Evolutionary conservation across 2,329 filamentous ascomycete species (phyloP).

Genomic region (Ophiosphaerella narmari): DNA sequence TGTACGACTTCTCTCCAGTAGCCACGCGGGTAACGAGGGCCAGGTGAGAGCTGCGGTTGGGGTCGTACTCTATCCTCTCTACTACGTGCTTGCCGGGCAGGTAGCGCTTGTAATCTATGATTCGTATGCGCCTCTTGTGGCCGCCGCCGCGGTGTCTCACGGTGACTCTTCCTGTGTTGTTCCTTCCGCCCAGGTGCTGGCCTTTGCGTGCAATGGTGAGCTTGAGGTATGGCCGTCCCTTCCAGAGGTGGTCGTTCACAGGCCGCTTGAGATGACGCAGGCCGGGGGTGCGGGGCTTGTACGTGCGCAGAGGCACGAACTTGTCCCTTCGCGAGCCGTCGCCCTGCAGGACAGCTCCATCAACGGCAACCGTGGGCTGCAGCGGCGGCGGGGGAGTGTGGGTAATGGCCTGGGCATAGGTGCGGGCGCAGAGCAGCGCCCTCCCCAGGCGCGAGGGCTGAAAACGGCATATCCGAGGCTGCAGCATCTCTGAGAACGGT

Average conservation of each 20-base stretch:
- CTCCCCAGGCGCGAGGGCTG: constrained; percentile 55
- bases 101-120: constrained; percentile 83
- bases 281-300: constrained; percentile 92
- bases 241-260: constrained; percentile 96
- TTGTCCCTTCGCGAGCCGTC: constrained; percentile 38
- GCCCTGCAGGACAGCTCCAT: constrained; percentile 25
- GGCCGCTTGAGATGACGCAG: constrained; percentile 87
- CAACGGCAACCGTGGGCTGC: constrained; percentile 40
- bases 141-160: constrained; percentile 92
- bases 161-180: constrained; percentile 82
- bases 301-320: constrained; percentile 70
- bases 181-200: constrained; percentile 89
- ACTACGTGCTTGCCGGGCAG: constrained; percentile 82
- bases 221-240: constrained; percentile 79
- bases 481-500: constrained; percentile 60
- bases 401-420: constrained; percentile 55
- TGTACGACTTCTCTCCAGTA: constrained; percentile 81
- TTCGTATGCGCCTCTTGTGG: constrained; percentile 87
- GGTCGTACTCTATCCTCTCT: constrained; percentile 95
- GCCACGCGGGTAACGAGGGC: constrained; percentile 78
- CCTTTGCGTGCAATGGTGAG: constrained; percentile 93
- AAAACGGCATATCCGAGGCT: constrained; percentile 65
- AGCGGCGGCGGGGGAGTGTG: constrained; percentile 34
- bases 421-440: constrained; percentile 54
- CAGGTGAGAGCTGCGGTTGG: constrained; percentile 89